Percentiles rank a stretch among this genome's conserved stretches.
Evolutionary conservation across 345 rosid genomes (phyloP).

Genomic region (Citrus hindsii): DNA sequence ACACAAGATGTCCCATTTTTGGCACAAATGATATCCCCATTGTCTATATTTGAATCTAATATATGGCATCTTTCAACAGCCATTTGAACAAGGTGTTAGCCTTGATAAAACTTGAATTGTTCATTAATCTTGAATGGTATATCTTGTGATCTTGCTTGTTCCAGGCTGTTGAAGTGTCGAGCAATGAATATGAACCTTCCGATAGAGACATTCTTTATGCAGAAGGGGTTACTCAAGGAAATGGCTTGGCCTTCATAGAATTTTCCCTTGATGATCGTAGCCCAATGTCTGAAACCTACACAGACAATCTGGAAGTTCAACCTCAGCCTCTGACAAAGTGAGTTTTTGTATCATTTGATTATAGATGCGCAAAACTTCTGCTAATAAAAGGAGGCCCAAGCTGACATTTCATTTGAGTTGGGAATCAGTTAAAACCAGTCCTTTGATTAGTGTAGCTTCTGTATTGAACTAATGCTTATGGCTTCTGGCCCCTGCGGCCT

Average conservation of each 20-base stretch:
- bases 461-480: not conserved
- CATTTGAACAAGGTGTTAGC: not conserved
- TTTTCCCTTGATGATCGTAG: constrained; percentile 84
- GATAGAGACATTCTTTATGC: constrained; percentile 89
- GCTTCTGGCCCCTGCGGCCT: not conserved
- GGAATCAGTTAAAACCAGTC: not conserved
- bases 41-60: not conserved
- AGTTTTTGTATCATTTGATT: not conserved
- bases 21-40: not conserved
- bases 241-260: constrained; percentile 94
- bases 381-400: not conserved
- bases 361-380: not conserved
- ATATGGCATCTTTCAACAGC: not conserved
- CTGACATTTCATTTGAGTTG: no score
- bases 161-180: constrained; percentile 94
- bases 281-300: constrained; percentile 84
- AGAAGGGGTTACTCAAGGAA: constrained; percentile 96
- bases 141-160: constrained; percentile 18
- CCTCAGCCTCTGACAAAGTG: constrained; percentile 69
- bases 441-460: not conserved
- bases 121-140: constrained; percentile 6
- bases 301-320: constrained; percentile 61
- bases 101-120: not conserved
- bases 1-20: not conserved
- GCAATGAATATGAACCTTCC: constrained; percentile 95